These are phyloP conservation scores for Saturnispora saitoi DNA, from an alignment of 805 yeast genomes.

Conservation along the genomic window DNA sequence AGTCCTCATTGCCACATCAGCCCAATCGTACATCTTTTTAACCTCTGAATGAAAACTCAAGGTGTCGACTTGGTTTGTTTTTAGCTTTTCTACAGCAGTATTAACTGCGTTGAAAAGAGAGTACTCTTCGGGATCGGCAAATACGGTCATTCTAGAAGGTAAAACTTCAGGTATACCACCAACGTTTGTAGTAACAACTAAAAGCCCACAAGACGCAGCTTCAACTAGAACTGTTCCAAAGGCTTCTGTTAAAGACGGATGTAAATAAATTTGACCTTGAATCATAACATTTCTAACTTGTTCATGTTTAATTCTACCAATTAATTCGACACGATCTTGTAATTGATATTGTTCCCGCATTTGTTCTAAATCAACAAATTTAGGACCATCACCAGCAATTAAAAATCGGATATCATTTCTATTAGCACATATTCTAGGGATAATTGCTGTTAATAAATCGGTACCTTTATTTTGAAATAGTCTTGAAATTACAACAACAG, in stretches of 20 bases:
- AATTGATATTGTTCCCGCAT: constrained; percentile 81
- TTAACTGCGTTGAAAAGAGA: constrained; percentile 65
- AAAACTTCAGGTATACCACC: constrained; percentile 98
- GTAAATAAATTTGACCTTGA: constrained; percentile 86
- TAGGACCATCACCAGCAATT: constrained; percentile 97
- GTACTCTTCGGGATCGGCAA: constrained; percentile 82
- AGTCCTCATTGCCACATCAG: constrained; percentile 77
- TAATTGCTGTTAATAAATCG: constrained; percentile 72
- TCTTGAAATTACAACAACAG: constrained; percentile 85
- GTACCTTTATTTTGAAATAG: constrained; percentile 96
- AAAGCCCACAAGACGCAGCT: constrained; percentile 92
- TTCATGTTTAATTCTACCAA: constrained; percentile 88
- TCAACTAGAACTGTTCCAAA: constrained; percentile 96
- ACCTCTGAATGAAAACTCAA: constrained; percentile 71
- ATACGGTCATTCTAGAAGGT: constrained; percentile 88
- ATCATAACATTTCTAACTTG: constrained; percentile 90
- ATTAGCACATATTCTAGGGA: constrained; percentile 69
- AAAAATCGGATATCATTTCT: constrained; percentile 64
- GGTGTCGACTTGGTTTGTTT: constrained; percentile 56
- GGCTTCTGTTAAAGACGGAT: constrained; percentile 92
- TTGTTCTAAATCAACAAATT: constrained; percentile 86
- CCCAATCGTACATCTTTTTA: constrained; percentile 83
- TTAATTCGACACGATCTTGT: constrained; percentile 77
- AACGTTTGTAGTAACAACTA: constrained; percentile 89
- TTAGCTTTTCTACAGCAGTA: constrained; percentile 56